phyloP scores from a whole-genome alignment of 2,329 filamentous ascomycete genomes.

The Dactylellina cionopaga region DNA sequence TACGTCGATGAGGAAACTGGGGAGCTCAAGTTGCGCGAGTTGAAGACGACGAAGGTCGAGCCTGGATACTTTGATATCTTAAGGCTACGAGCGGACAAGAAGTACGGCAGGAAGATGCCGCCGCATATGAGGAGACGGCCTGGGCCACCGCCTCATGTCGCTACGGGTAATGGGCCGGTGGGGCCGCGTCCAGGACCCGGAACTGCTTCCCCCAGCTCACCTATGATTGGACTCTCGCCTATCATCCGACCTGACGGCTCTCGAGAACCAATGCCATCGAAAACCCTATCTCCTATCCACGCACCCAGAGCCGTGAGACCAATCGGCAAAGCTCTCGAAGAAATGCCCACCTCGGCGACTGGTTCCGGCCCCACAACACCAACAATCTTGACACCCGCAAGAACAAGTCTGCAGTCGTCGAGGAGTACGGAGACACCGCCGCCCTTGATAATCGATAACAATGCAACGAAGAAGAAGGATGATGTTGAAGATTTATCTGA shows the following conservation, averaged over 20 bases:
- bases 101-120: constrained; percentile 72
- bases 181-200: constrained; percentile 48
- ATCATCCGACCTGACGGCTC: constrained; percentile 31
- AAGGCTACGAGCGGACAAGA: constrained; percentile 94
- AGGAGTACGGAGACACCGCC: constrained; percentile 54
- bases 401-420: constrained; percentile 59
- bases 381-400: constrained; percentile 61
- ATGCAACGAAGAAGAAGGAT: constrained; percentile 54
- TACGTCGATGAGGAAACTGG: constrained; percentile 90
- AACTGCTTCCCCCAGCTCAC: constrained; percentile 43
- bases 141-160: constrained; percentile 57
- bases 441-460: constrained; percentile 53
- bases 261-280: constrained; percentile 46
- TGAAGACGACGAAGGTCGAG: constrained; percentile 87
- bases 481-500: constrained; percentile 47
- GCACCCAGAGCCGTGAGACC: constrained; percentile 45
- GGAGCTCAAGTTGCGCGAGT: constrained; percentile 91
- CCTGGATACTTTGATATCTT: constrained; percentile 94
- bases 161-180: constrained; percentile 44
- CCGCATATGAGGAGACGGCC: constrained; percentile 65
- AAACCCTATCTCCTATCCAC: constrained; percentile 47
- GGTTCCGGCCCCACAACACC: constrained; percentile 56
- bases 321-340: constrained; percentile 44
- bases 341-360: constrained; percentile 50
- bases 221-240: constrained; percentile 50